Evolutionary conservation across 2,329 filamentous ascomycete species (phyloP), one percentile per base, ranked within the genome.

Genomic region (Geoglossum cookeanum): DNA sequence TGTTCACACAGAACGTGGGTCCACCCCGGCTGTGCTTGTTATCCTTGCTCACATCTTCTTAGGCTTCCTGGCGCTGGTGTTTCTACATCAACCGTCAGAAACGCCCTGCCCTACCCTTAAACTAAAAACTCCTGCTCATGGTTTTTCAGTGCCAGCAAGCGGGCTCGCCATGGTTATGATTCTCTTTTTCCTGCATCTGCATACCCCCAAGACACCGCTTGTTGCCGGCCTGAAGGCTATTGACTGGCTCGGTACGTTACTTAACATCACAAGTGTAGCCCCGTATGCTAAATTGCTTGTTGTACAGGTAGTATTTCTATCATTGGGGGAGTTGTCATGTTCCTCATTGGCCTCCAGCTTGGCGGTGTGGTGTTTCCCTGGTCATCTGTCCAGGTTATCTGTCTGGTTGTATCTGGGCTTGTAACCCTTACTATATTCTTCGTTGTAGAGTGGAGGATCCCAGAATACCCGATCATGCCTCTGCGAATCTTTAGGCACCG

Each of bases 301-400:
- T 79, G 1, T 81, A n/a, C 55, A 58, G 49, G 49, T 17, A 30
- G 74, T 0, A 62, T 82, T 30, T 71, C 75, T 33, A 79, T 94
- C 65, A 77, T 90, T 29, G 85, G 84, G 47, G 87, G 84, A 22
- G 90, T 86, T 0, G 74, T 94, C 22, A 91, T 94, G 86, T 75
- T 94, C 61, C 78, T 95, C 3, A 80, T 95, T 47, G 90, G 88
- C 0, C 78, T 95, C 9, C 84, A 94, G 65, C 87, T 91, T 60
- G 90, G 89, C 57, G 89, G 87, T 54, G 78, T 88, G 55, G 75
- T 75, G 27, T 80, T 79, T 61, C 84, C 89, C 0, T 94, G 88
- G 88, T 70, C 71, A 56, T 90, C 85, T 0, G 75, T 84, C 1
- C 83, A 79, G 0, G 84, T 90, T 35, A 76, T 94, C 63, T 89